These are phyloP conservation scores for Cryptosporidium viatorum DNA, from an alignment of 169 alveolate genomes.

Conservation along the genomic window DNA sequence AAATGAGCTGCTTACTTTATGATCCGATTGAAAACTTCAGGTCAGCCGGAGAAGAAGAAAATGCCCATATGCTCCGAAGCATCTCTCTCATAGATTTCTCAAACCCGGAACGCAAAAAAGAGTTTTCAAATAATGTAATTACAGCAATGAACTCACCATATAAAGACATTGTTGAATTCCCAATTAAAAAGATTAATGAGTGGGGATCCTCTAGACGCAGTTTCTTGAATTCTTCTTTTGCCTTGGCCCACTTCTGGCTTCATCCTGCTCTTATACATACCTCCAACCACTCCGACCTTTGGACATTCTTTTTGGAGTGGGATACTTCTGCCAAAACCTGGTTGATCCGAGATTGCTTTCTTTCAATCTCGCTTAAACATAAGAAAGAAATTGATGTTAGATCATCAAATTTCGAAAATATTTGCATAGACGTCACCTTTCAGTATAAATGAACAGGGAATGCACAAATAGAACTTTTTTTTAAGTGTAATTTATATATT, in stretches of 20 bases:
- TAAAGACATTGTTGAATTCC: conserved; percentile 60
- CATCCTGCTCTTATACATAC: conserved; percentile 60
- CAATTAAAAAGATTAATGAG: conserved; percentile 45
- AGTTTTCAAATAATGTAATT: neutral
- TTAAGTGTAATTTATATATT: neutral
- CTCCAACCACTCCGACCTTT: conserved; percentile 21
- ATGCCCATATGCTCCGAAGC: conserved; percentile 36
- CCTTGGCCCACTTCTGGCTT: conserved; percentile 69
- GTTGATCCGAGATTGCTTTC: conserved; percentile 44
- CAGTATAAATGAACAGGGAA: conserved; percentile 18
- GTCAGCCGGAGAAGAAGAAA: neutral
- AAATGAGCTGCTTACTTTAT: neutral
- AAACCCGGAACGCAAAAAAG: conserved; percentile 46
- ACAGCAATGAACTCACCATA: conserved; percentile 55
- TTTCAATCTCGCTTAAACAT: conserved; percentile 6
- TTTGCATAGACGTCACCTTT: conserved; percentile 20
- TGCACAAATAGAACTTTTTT: neutral
- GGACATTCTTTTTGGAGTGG: conserved; percentile 69
- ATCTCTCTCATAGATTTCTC: conserved; percentile 49
- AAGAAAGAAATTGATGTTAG: conserved; percentile 42
- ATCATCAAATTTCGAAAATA: conserved; percentile 7
- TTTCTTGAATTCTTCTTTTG: conserved; percentile 10
- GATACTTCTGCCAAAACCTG: conserved; percentile 10
- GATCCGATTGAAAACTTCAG: neutral
- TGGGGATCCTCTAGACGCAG: conserved; percentile 40